These are phyloP conservation scores for Nigrospora oryzae DNA, from an alignment of 2,329 filamentous ascomycete genomes.

Conservation along the genomic window DNA sequence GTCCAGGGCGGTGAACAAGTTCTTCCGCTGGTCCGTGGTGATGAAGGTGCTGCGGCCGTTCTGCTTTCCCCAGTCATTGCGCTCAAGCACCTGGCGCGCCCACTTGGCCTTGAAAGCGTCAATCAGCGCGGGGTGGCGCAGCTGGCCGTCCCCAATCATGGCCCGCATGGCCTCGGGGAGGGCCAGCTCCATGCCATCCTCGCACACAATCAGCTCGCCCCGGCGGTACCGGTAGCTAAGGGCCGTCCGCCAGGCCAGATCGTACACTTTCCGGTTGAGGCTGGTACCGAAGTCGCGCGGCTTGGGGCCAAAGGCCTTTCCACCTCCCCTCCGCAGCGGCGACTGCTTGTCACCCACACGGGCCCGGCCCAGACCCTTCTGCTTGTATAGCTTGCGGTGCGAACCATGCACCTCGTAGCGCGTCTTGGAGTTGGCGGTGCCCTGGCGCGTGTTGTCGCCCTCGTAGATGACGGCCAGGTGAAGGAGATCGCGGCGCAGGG, in stretches of 20 bases:
- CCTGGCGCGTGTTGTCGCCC: constrained; percentile 79
- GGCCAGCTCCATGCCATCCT: constrained; percentile 64
- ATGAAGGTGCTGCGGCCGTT: constrained; percentile 70
- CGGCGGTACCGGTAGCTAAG: constrained; percentile 83
- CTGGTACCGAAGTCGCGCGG: constrained; percentile 83
- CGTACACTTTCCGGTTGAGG: constrained; percentile 84
- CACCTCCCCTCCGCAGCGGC: constrained; percentile 76
- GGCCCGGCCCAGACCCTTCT: constrained; percentile 79
- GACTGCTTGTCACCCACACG: constrained; percentile 75
- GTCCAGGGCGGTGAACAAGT: constrained; percentile 60
- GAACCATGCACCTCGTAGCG: constrained; percentile 79
- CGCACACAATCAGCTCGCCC: constrained; percentile 80
- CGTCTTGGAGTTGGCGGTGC: constrained; percentile 76
- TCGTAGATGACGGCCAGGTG: constrained; percentile 91
- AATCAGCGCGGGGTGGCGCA: constrained; percentile 36
- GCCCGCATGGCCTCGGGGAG: constrained; percentile 40
- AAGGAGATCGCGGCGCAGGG: constrained; percentile 82
- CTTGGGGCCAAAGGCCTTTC: constrained; percentile 82
- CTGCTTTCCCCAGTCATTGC: constrained; percentile 60
- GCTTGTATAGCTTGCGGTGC: constrained; percentile 69
- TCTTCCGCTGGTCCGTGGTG: constrained; percentile 50
- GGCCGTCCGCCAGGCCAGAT: constrained; percentile 89
- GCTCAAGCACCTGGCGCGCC: constrained; percentile 58
- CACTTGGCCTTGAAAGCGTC: constrained; percentile 53
- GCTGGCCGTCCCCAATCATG: constrained; percentile 24